Conservation (phyloP, 495 filamentous ascomycete species). For the Penicillium taxi region DNA sequence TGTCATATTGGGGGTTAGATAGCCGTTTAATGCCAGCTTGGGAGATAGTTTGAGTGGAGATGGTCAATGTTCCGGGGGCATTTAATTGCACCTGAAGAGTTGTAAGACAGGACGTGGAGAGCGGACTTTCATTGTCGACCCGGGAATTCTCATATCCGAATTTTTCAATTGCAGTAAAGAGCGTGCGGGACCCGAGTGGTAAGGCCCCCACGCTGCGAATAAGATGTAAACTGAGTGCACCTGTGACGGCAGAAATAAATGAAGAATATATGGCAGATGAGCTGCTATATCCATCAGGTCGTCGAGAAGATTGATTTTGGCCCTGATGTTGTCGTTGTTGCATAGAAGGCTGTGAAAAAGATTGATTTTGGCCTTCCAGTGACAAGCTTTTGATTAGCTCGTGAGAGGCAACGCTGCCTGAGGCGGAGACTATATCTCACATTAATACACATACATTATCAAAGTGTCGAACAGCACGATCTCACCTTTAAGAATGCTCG, state of each 20-base stretch:
- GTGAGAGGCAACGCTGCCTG: slow-evolving; percentile 28
- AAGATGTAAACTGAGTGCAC: slow-evolving; percentile 34
- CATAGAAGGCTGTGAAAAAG: slow-evolving; percentile 6
- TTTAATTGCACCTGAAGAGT: slow-evolving; percentile 36
- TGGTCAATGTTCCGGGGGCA: slow-evolving; percentile 29
- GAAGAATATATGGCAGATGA: slow-evolving; percentile 38
- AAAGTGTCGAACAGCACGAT: background rate
- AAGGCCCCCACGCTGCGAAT: slow-evolving; percentile 32
- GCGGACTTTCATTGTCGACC: slow-evolving; percentile 22
- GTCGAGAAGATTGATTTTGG: slow-evolving; percentile 19
- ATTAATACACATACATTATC: slow-evolving; percentile 5
- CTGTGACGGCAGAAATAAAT: slow-evolving; percentile 38
- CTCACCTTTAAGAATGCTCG: slow-evolving; percentile 35
- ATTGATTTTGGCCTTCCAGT: slow-evolving; percentile 23
- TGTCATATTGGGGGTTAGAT: slow-evolving; percentile 15
- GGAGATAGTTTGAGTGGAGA: slow-evolving; percentile 32
- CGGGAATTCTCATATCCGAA: slow-evolving; percentile 24
- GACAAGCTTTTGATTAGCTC: slow-evolving; percentile 36
- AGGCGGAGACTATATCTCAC: slow-evolving; percentile 29
- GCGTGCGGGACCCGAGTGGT: slow-evolving; percentile 39
- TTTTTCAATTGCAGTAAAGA: slow-evolving; percentile 32
- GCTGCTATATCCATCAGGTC: slow-evolving; percentile 28
- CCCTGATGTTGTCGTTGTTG: slow-evolving; percentile 24
- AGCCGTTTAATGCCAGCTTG: slow-evolving; percentile 35
- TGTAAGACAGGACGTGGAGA: slow-evolving; percentile 27